These are phyloP conservation scores for Aureobasidium vineae DNA, from an alignment of 2,329 filamentous ascomycete genomes.

Conservation along the genomic window DNA sequence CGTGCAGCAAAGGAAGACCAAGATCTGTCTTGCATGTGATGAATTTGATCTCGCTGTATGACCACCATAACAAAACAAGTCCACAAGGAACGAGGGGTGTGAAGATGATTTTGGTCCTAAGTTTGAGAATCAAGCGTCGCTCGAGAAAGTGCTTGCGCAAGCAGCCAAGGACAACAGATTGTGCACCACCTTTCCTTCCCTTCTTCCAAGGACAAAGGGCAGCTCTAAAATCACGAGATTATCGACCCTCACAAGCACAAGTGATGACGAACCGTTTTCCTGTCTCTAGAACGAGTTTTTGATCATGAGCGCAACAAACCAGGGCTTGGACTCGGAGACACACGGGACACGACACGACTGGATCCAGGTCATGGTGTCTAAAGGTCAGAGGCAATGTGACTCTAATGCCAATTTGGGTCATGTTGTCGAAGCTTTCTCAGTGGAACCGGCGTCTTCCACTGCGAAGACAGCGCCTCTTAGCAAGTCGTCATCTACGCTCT, in stretches of 20 bases:
- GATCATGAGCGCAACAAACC: not conserved
- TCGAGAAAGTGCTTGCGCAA: not conserved
- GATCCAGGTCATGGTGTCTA: not conserved
- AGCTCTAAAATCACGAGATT: not conserved
- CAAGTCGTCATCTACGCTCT: not conserved
- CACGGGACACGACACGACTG: not conserved
- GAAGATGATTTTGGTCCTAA: not conserved
- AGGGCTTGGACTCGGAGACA: not conserved
- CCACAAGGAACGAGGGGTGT: not conserved
- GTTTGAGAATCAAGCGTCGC: not conserved
- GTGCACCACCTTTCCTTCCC: not conserved
- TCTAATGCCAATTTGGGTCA: not conserved
- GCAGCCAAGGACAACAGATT: conserved; percentile 11
- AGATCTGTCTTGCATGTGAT: too few relatives aligned
- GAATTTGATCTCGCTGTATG: too few relatives aligned
- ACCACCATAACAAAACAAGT: not conserved
- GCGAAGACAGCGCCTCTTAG: not conserved
- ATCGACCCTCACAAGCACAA: conserved; percentile 11
- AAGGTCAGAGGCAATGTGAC: not conserved
- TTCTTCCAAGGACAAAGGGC: conserved; percentile 10
- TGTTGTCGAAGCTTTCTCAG: too few relatives aligned
- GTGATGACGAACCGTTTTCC: conserved; percentile 18
- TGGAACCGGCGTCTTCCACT: not conserved
- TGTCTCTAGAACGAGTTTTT: conserved; percentile 6
- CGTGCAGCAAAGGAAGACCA: not conserved